Percentiles rank a stretch among this genome's conserved stretches.
phyloP scores from a whole-genome alignment of 2,329 filamentous ascomycete species.

The Dryadomyces quercus-mongolicae region DNA sequence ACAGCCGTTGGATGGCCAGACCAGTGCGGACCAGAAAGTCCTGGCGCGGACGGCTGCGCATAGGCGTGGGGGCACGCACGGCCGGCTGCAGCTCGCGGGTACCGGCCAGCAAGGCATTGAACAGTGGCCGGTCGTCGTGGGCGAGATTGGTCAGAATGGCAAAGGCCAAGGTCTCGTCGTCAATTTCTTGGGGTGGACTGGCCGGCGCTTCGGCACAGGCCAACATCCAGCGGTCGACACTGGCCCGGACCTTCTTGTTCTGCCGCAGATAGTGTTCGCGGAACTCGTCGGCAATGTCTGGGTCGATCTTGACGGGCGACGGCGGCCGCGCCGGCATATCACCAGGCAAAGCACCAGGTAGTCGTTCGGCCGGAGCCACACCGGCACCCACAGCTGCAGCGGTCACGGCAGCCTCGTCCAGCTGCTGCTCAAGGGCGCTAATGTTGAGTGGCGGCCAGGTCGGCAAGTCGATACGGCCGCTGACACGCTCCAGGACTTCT shows the following conservation, averaged over 20 bases:
- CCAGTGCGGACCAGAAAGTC: conserved; percentile 66
- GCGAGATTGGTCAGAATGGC: conserved; percentile 84
- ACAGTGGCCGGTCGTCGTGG: conserved; percentile 62
- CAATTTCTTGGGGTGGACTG: conserved; percentile 74
- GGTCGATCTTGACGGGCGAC: conserved; percentile 66
- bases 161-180: conserved; percentile 88
- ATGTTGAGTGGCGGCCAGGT: conserved; percentile 81
- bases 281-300: conserved; percentile 89
- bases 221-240: conserved; percentile 81
- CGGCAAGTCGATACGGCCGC: conserved; percentile 75
- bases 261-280: conserved; percentile 85
- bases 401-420: conserved; percentile 34
- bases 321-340: conserved; percentile 44
- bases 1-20: conserved; percentile 71
- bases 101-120: conserved; percentile 65
- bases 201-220: conserved; percentile 63
- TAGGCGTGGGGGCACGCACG: conserved; percentile 56
- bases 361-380: not conserved
- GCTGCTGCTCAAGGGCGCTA: conserved; percentile 46
- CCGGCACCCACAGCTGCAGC: conserved; percentile 10
- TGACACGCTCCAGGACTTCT: conserved; percentile 86
- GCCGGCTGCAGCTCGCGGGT: conserved; percentile 43
- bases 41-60: conserved; percentile 50
- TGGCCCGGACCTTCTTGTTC: conserved; percentile 82
- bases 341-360: conserved; percentile 46